Conservation (phyloP, 1,284 basidiomycete genomes). For the Ceratobasidium papillatum region DNA sequence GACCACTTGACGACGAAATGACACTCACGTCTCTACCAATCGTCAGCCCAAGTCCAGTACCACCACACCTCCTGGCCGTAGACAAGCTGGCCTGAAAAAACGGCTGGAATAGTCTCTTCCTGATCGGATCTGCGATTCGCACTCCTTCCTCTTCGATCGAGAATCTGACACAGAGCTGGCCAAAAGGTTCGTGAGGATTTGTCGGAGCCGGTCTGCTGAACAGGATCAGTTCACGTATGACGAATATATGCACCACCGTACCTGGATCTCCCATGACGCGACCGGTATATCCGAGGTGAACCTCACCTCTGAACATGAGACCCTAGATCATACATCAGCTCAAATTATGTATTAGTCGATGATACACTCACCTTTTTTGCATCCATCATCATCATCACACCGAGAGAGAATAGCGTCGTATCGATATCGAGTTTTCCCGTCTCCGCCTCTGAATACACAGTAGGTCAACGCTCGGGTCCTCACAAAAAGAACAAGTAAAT, state of each 20-base stretch:
- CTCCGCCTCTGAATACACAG: conserved; percentile 23
- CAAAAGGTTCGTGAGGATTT: conserved; percentile 39
- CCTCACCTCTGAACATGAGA: conserved; percentile 24
- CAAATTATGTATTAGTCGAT: not conserved
- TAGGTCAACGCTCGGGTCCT: not conserved
- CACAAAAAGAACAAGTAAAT: not conserved
- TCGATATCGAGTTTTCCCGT: conserved; percentile 40
- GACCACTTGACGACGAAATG: not conserved
- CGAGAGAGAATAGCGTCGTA: conserved; percentile 24
- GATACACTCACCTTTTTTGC: conserved; percentile 24
- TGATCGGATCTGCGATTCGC: conserved; percentile 32
- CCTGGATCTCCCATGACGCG: conserved; percentile 39
- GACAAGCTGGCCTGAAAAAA: conserved; percentile 39
- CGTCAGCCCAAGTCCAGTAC: conserved; percentile 30
- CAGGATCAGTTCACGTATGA: not conserved
- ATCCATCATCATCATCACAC: conserved; percentile 30
- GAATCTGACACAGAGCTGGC: conserved; percentile 40
- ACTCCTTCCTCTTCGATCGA: conserved; percentile 32
- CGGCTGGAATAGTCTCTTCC: conserved; percentile 29
- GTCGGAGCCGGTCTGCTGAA: conserved; percentile 21
- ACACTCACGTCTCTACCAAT: conserved; percentile 31
- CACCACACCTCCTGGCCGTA: conserved; percentile 36
- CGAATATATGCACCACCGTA: not conserved
- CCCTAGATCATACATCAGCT: not conserved
- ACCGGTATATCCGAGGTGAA: conserved; percentile 25